These are phyloP conservation scores for Euphorbia neoarborescens DNA, from an alignment of 441 rosid species.

Conservation along the genomic window DNA sequence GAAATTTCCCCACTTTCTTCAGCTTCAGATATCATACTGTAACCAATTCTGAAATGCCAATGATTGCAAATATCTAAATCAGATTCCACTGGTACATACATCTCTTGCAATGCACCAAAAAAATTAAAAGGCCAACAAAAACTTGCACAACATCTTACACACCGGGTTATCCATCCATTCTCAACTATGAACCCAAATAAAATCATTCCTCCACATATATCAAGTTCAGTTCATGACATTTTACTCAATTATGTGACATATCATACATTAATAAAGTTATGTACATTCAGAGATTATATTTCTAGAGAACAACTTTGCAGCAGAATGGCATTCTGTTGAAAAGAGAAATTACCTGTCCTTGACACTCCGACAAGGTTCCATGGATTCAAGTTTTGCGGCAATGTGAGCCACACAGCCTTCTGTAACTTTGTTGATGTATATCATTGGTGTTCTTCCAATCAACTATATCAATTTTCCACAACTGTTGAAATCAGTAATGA, in stretches of 20 bases:
- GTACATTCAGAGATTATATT: neutral
- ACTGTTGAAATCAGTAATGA: slow-evolving; percentile 26
- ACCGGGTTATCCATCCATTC: neutral
- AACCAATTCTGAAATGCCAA: slow-evolving; percentile 56
- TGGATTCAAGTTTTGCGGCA: slow-evolving; percentile 89
- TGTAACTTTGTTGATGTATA: slow-evolving; percentile 75
- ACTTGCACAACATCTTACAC: neutral
- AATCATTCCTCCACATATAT: slow-evolving; percentile 2
- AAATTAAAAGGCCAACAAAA: neutral
- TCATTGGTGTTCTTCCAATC: slow-evolving; percentile 87
- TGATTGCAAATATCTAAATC: slow-evolving; percentile 11
- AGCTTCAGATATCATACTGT: slow-evolving; percentile 72
- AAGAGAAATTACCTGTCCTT: slow-evolving; percentile 59
- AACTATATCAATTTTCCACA: slow-evolving; percentile 48
- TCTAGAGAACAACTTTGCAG: neutral
- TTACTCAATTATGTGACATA: neutral
- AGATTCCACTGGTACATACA: slow-evolving; percentile 1
- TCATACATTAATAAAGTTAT: neutral
- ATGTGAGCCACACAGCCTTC: slow-evolving; percentile 69
- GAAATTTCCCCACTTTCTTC: slow-evolving; percentile 71
- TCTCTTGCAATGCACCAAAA: neutral
- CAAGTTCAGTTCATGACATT: slow-evolving; percentile 7
- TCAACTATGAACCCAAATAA: neutral
- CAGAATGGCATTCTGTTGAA: neutral
- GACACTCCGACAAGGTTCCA: slow-evolving; percentile 91